These are phyloP conservation scores for Phytophthora sansomeana DNA, from an alignment of 352 stramenopile species.

Conservation along the genomic window DNA sequence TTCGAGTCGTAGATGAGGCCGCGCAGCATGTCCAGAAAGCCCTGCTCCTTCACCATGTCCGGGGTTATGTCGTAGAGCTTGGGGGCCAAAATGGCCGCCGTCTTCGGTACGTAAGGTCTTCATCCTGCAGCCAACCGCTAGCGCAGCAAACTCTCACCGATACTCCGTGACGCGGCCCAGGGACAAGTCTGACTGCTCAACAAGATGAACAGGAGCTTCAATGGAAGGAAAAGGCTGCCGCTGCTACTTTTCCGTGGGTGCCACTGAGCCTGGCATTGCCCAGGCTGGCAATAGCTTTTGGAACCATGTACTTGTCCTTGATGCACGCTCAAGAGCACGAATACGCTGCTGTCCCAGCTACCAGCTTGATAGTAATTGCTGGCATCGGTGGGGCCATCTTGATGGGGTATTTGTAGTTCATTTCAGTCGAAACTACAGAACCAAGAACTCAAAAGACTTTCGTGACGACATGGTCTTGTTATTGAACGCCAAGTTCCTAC, in stretches of 20 bases:
- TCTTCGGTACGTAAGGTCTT: no score
- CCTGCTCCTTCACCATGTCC: no score
- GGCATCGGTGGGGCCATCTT: slow-evolving; percentile 46
- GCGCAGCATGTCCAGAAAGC: no score
- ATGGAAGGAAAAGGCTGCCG: slow-evolving; percentile 30
- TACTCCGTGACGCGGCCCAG: no score
- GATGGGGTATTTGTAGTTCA: slow-evolving; percentile 46
- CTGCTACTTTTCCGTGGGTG: slow-evolving; percentile 60
- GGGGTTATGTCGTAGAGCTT: no score
- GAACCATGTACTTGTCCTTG: slow-evolving; percentile 61
- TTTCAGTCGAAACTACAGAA: background rate
- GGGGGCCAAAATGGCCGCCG: no score
- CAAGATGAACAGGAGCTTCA: slow-evolving; percentile 41
- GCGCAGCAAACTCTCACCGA: no score
- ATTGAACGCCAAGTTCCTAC: background rate
- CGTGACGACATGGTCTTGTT: background rate
- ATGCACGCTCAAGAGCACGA: slow-evolving; percentile 58
- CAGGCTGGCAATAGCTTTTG: slow-evolving; percentile 60
- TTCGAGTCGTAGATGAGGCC: no score
- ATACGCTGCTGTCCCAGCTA: slow-evolving; percentile 56
- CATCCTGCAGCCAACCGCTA: no score
- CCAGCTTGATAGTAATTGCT: slow-evolving; percentile 58
- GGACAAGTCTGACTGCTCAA: slow-evolving; percentile 24
- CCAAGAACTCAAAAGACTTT: background rate
- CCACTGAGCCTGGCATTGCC: slow-evolving; percentile 57